Evolutionary conservation across 208 protist species (phyloP), one percentile per base, ranked within the genome.

Genomic region (Crithidia expoeki): DNA sequence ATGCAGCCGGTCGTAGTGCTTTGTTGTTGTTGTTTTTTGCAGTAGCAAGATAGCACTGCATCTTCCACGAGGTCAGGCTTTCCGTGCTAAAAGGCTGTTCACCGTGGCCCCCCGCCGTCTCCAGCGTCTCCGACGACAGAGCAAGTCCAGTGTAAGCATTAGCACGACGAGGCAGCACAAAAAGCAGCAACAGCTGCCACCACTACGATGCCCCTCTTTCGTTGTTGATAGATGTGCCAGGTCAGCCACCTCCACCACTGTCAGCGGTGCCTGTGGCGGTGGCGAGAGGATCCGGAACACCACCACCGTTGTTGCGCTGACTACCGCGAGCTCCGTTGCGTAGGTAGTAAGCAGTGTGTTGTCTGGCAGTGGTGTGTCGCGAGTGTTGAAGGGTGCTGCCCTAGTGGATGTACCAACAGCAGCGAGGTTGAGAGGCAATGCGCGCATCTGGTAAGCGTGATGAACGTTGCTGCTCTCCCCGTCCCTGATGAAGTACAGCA

Each of bases 221-320:
- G n/a, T 5, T 17, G n/a, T 9, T 4, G 21, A 1, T 23, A 36
- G 55, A 23, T 28, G 36, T 0, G 23, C 55, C 7, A 0, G 44
- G 28, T 19, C 30, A 30, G 27, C 46, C 21, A 42, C 44, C 4
- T 52, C 59, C 59, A 53, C 25, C 44, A 42, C n/a, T 1, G 59
- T 49, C 56, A 49, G 27, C 40, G 58, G 58, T 0, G 36, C 51
- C 40, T 63, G 58, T 25, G 44, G 60, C 17, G 60, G 60, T 28
- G 60, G 60, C 5, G 60, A 65, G 12, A 46, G 42, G n/a, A 46
- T 42, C 9, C 14, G 32, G 5, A 46, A 55, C 4, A 42, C 2
- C 32, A n/a, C 60, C n/a, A 55, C 46, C 1, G 60, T 55, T 2
- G 60, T 55, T n/a, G 61, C 61, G 36, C 47, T 67, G 49, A 57